Evolutionary conservation across 345 rosid species (phyloP), one percentile per base, ranked within the genome.

Genomic region (Ceriops decandra): DNA sequence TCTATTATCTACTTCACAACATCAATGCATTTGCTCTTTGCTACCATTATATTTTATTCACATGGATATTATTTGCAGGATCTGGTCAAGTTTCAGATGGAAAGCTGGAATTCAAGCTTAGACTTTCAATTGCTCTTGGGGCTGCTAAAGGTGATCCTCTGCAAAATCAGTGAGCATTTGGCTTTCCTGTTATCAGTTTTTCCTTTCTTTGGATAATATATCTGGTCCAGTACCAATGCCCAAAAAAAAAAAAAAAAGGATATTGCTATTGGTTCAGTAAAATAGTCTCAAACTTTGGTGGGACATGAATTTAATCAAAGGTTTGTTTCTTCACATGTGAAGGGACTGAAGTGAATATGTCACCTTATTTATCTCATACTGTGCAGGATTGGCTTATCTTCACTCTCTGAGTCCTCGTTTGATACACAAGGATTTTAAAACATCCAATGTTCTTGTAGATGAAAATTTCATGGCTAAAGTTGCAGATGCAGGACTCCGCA

Each of bases 71-170:
- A 24, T 62, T 72, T 70, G 81, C 87, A 85, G 93, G 86, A 69
- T 73, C 85, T 71, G 36, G 83, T 76, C 96, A 84, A 74, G 85
- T 73, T 74, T 83, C 95, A 36, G 79, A 81, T 36, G 85, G 83
- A 84, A 88, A 88, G 84, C 85, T 91, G 79, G 99, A 95, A 74
- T 95, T 95, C 93, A 95, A 91, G 82, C 81, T 79, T 75, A 85
- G 98, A 78, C 97, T 93, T 77, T 68, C 90, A 16, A 82, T 93
- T 72, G 88, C 98, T 82, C 86, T 84, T 52, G 95, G 88, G 88
- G 93, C 99, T 65, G 97, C 96, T 82, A 91, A 84, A 95, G 99
- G 99, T 95, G 91, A 83, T 83, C 86, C 75, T 86, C 75, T 86
- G 83, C 91, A 84, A 88, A 87, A 84, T 78, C 87, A 84, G 88